phyloP scores from a whole-genome alignment of 73 alveolate species.

The Paramecium tetraurelia region DNA sequence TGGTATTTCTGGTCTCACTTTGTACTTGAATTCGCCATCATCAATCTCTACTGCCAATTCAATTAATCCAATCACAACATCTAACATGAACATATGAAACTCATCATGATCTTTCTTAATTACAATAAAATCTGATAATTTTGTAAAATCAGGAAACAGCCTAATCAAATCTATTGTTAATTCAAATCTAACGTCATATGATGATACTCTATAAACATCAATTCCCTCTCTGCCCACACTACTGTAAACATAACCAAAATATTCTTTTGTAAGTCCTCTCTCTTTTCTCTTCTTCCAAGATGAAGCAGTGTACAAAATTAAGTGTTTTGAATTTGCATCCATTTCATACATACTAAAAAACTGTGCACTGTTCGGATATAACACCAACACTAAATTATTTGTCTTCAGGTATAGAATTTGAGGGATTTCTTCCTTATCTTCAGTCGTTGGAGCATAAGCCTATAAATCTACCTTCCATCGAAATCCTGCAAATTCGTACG shows the following conservation, averaged over 20 bases:
- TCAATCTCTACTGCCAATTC: neutral
- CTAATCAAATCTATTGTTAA: neutral
- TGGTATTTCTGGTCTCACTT: conserved; percentile 31
- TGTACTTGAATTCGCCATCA: neutral
- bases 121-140: neutral
- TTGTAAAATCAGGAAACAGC: neutral
- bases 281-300: conserved; percentile 41
- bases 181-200: neutral
- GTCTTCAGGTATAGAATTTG: neutral
- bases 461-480: conserved; percentile 25
- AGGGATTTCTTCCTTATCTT: conserved; percentile 29
- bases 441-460: neutral
- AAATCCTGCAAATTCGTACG: conserved; percentile 19
- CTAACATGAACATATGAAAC: neutral
- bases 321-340: conserved; percentile 2
- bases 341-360: neutral
- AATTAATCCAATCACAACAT: neutral
- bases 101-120: neutral
- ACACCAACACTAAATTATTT: neutral
- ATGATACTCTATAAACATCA: neutral
- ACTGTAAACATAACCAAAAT: neutral
- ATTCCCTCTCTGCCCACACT: conserved; percentile 9
- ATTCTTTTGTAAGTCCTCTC: conserved; percentile 26
- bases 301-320: neutral
- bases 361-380: conserved; percentile 1